phyloP scores from a whole-genome alignment of 306 rosid genomes.

The Quercus bicolor region DNA sequence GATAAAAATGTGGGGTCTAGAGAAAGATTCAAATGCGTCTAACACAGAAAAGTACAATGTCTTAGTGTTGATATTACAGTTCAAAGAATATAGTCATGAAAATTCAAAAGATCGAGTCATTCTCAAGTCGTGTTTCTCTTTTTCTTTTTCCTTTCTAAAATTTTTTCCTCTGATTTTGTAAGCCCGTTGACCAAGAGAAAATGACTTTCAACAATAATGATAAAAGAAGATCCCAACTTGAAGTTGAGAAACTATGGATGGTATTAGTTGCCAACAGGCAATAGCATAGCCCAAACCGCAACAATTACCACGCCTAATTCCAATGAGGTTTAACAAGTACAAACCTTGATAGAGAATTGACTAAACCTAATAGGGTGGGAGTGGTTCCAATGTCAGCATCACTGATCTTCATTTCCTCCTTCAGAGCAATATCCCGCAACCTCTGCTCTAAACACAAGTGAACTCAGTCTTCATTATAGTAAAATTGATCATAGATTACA shows the following conservation, averaged over 20 bases:
- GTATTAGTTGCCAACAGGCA: neutral
- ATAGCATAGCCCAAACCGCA: neutral
- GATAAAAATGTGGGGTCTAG: neutral
- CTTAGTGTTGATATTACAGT: neutral
- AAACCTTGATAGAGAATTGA: conserved; percentile 83
- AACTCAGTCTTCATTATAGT: neutral
- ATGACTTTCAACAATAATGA: neutral
- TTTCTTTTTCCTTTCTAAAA: neutral
- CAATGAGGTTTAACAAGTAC: conserved; percentile 5
- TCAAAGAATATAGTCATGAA: neutral
- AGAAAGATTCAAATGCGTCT: neutral
- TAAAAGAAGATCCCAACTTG: neutral
- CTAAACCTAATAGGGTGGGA: conserved; percentile 75
- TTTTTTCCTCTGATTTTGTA: neutral
- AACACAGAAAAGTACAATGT: neutral
- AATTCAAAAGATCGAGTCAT: neutral
- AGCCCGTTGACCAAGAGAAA: neutral
- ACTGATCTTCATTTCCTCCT: conserved; percentile 57
- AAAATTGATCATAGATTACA: neutral
- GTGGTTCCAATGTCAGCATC: conserved; percentile 41
- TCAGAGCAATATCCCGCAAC: conserved; percentile 59
- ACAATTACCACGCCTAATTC: neutral
- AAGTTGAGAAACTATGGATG: neutral
- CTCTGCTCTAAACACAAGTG: conserved; percentile 43
- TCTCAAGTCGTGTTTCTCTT: neutral